Evolutionary conservation across 305 asterid genomes (phyloP).

Genomic region (Fraxinus albicans): DNA sequence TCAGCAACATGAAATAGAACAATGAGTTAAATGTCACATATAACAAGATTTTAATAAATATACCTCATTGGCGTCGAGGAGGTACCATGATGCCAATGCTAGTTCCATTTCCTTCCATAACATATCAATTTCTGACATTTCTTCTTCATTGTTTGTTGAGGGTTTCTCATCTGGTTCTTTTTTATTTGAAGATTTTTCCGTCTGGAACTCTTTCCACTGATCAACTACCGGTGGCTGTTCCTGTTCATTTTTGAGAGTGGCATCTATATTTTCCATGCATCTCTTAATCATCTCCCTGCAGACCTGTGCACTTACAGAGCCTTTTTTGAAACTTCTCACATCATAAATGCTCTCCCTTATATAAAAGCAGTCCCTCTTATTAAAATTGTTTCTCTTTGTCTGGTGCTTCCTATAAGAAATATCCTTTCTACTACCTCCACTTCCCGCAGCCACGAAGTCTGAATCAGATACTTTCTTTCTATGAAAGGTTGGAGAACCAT

Average conservation of each 20-base stretch:
- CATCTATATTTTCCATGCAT: slow-evolving; percentile 85
- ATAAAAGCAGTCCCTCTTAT: slow-evolving; percentile 45
- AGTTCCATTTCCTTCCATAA: slow-evolving; percentile 95
- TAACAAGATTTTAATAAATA: slow-evolving; percentile 5
- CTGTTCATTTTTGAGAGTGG: slow-evolving; percentile 60
- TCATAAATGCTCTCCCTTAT: slow-evolving; percentile 81
- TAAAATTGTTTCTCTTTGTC: slow-evolving; percentile 30
- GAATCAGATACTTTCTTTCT: slow-evolving; percentile 42
- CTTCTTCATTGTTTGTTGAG: slow-evolving; percentile 40
- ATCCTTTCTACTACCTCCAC: slow-evolving; percentile 34
- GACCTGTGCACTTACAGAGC: slow-evolving; percentile 75
- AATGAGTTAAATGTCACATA: not conserved
- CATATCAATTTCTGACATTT: slow-evolving; percentile 75
- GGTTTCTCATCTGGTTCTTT: slow-evolving; percentile 43
- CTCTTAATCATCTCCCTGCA: slow-evolving; percentile 76
- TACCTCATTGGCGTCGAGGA: slow-evolving; percentile 77
- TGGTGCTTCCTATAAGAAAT: slow-evolving; percentile 36
- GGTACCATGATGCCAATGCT: slow-evolving; percentile 80
- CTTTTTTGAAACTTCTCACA: slow-evolving; percentile 66
- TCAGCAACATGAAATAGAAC: not conserved
- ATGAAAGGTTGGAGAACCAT: slow-evolving; percentile 37
- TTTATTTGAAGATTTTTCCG: slow-evolving; percentile 33
- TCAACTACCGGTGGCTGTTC: slow-evolving; percentile 75
- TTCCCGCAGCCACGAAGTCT: slow-evolving; percentile 43
- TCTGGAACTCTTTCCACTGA: slow-evolving; percentile 81